Evolutionary conservation across 75 land plant species (phyloP).

Genomic region (Picea glauca): DNA sequence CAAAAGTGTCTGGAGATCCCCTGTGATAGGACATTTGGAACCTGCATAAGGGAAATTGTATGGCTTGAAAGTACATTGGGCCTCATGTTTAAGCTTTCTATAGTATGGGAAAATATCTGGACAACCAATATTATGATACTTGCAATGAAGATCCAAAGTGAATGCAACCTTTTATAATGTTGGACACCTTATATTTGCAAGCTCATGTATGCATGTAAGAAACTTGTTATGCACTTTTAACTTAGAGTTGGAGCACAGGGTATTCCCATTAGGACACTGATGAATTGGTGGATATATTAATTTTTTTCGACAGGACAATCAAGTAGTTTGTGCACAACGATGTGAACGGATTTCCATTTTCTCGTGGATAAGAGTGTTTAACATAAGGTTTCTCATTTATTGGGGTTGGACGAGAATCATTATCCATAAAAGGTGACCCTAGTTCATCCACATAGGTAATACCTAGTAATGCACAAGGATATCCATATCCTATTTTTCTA

Average conservation of each 20-base stretch:
- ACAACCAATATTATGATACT: constrained; percentile 22
- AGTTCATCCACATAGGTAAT: neutral
- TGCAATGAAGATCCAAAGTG: constrained; percentile 48
- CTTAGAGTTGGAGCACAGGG: constrained; percentile 63
- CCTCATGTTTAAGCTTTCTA: too few species aligned
- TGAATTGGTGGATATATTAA: constrained; percentile 94
- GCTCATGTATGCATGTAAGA: constrained; percentile 73
- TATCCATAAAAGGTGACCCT: constrained; percentile 1
- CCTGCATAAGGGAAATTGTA: too few species aligned
- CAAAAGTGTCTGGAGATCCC: too few species aligned
- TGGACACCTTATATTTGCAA: constrained; percentile 57
- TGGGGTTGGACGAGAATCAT: neutral
- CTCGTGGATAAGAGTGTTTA: neutral
- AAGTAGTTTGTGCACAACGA: constrained; percentile 76
- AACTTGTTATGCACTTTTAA: constrained; percentile 65
- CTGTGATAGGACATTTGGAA: too few species aligned
- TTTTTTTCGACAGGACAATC: constrained; percentile 90
- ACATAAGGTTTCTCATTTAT: constrained; percentile 1
- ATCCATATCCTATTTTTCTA: constrained; percentile 2
- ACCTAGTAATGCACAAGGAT: neutral
- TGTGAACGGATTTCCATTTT: constrained; percentile 18
- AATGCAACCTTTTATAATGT: constrained; percentile 53
- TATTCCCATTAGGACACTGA: constrained; percentile 50
- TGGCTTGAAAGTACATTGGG: too few species aligned
- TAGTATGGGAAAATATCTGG: too few species aligned